Base-by-base conservation (phyloP, 768 basidiomycete genomes). In the Naganishia antarctica region DNA sequence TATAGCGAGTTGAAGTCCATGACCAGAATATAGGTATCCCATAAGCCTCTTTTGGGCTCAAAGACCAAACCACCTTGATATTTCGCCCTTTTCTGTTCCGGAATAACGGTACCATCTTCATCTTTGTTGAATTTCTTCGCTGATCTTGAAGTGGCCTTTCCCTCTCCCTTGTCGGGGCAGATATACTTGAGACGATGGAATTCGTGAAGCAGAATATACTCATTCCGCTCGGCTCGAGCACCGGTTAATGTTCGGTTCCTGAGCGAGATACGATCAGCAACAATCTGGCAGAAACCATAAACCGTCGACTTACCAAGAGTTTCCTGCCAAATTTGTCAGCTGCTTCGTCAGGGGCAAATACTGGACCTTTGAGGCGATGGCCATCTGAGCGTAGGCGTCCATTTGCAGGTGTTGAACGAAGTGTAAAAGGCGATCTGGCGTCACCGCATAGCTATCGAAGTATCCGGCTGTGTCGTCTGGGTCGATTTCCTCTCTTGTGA, bases 1-100 rank as follows among this genome's bases (percentile, higher is more conserved):
- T 99, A 99, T 62, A 99, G 82, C 66, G 92, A 96, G 79, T 99
- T 99, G 86, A 98, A 99, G 78, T 99, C 96, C 96, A 99, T 99
- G 78, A 99, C 96, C 18, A 99, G 83, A 78, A 98, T 89, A 74
- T 83, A 96, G 71, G 87, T 93, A 80, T 98, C 96, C 90, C 91
- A 98, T 43, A 99, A 80, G 12, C 93, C 91, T 60, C 90, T 82
- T 79, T 96, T 93, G 1, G 96, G 96, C 64, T 96, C 90, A 68
- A 99, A 92, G 21, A 99, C 96, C 59, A 98, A 82, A 78, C 96
- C 96, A 76, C 96, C 96, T 79, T 98, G 96, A 81, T 91, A 99
- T 79, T 97, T 98, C 79, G 97, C 94, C 46, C 75, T 70, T 73
- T 87, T 90, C 45, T 81, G 80, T 71, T 90, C 90, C 31, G 80